Evolutionary conservation across 2,329 filamentous ascomycete genomes (phyloP), one percentile per base, ranked within the genome.

Genomic region (Trichoderma atroviride): DNA sequence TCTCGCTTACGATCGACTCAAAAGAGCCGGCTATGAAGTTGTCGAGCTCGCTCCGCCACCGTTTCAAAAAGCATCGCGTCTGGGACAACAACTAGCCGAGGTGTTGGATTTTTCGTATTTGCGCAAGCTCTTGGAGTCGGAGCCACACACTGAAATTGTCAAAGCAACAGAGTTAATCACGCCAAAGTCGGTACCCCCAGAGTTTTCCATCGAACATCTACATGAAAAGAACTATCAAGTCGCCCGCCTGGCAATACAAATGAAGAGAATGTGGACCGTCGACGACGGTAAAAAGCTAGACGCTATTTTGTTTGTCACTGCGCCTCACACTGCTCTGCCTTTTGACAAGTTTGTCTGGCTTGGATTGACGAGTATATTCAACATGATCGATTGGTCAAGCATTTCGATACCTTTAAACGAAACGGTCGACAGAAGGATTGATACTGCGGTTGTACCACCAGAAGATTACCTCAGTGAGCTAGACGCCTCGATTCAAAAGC

Each of bases 371-470:
- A 35, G 59, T 3, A 62, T 62, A 3, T 24, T 62, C 1, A 62
- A 62, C 11, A 13, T 62, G 1, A n/a, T 62, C 27, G 43, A 62
- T 9, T 62, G 27, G 43, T 33, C 43, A 11, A 52, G 59, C 6
- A 62, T 62, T 13, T 52, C 59, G 14, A 62, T 62, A 62, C 59
- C 59, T 7, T 24, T 62, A 14, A 52, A 52, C 9, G 43, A 62
- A 7, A 5, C n/a, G 24, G 59, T 13, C 4, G 40, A 62, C 5
- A 62, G 52, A n/a, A 37, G 7, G 4, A 11, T 62, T 19, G 59
- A 62, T 10, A 31, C 50, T 6, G 29, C 13, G 16, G 16, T 43
- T n/a, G 27, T 62, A 31, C 29, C 43, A 1, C 43, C 50, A n/a
- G 43, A 35, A n/a, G n/a, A 62, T 11, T 62, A 29, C 9, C 33